Evolutionary conservation across 306 rosid genomes (phyloP), one percentile per base, ranked within the genome.

Genomic region (Begonia masoniana): DNA sequence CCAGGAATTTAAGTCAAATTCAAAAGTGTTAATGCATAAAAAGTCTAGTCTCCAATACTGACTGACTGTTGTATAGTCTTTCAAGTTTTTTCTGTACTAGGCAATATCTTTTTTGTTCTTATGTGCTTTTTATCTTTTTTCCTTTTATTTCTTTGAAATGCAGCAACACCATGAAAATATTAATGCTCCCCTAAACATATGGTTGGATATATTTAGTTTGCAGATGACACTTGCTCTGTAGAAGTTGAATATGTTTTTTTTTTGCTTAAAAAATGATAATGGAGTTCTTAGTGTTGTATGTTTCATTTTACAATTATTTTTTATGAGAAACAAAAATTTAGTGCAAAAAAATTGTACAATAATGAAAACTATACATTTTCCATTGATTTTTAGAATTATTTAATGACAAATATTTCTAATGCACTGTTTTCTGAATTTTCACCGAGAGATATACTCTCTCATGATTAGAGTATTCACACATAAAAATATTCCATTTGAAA

Each of bases 111-210:
- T 24, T 31, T 49, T 7, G 10, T 49, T 41, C 51, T 54, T 47
- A 43, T n/a, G n/a, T n/a, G n/a, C n/a, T n/a, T n/a, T n/a, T n/a
- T n/a, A n/a, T n/a, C n/a, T n/a, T n/a, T n/a, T 21, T 23, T 53
- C 59, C 49, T 15, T 64, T 12, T n/a, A 24, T 62, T 43, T 54
- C 50, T 50, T 68, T 72, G 50, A 48, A 49, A 68, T 70, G 65
- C 87, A 85, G 97, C 76, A 66, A 74, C 74, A 80, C 61, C 68
- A 78, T 59, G 71, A 71, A 71, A 95, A 89, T 67, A 69, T 85
- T 65, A 74, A 63, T 72, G 66, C 74, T 68, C 87, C 95, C 51
- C 58, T 89, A 61, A 75, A 79, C 63, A 51, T 69, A 47, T 89
- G 95, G 94, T 71, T 67, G 79, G 72, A 50, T 69, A 70, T 55